Percentiles rank a stretch among this genome's conserved stretches.
These are phyloP conservation scores for Candida morakotiae DNA, from an alignment of 805 yeast species.

Conservation along the genomic window DNA sequence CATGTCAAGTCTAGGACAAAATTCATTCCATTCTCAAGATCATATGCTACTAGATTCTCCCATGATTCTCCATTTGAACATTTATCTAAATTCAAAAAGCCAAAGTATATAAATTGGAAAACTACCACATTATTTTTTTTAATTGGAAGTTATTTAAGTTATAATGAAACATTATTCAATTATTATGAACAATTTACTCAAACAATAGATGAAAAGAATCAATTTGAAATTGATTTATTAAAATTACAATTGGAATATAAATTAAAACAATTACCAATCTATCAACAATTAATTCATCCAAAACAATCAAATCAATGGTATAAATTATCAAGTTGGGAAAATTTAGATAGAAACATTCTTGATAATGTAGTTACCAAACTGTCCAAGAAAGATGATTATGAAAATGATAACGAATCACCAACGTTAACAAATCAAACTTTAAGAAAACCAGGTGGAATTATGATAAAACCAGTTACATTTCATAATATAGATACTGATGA, in stretches of 20 bases:
- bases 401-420: constrained; percentile 15
- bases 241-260: constrained; percentile 43
- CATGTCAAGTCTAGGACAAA: too few relatives aligned
- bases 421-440: constrained; percentile 43
- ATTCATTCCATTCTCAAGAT: too few relatives aligned
- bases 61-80: constrained; percentile 30
- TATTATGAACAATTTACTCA: constrained; percentile 17
- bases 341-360: constrained; percentile 33
- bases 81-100: constrained; percentile 14
- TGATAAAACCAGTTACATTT: constrained; percentile 68
- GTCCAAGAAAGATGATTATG: too few relatives aligned
- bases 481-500: constrained; percentile 53
- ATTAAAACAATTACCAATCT: constrained; percentile 47
- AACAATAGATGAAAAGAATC: constrained; percentile 9
- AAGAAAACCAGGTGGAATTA: constrained; percentile 72
- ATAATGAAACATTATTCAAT: constrained; percentile 24
- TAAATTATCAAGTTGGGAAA: constrained; percentile 42
- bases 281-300: constrained; percentile 41
- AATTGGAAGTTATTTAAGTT: constrained; percentile 21
- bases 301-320: constrained; percentile 46
- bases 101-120: constrained; percentile 28
- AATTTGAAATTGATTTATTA: constrained; percentile 13
- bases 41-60: constrained; percentile 23
- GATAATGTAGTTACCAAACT: constrained; percentile 17
- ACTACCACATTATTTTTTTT: constrained; percentile 15